These are phyloP conservation scores for Diospyros lotus DNA, from an alignment of 148 eudicot species.

Conservation along the genomic window DNA sequence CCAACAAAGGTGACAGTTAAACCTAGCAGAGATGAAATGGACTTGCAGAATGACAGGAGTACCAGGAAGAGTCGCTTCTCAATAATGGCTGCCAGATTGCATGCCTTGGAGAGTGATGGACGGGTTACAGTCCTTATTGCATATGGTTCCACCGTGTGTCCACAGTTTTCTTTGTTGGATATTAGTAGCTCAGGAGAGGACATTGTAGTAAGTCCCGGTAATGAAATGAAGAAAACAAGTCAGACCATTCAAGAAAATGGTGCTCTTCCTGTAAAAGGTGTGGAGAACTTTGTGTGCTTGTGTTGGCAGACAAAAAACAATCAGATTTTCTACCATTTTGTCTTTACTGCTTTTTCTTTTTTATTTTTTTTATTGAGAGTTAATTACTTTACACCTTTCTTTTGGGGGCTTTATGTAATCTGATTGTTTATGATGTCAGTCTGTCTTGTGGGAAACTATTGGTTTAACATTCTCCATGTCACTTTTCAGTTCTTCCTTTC, in stretches of 20 bases:
- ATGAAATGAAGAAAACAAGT: slow-evolving; percentile 10
- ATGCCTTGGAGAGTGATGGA: slow-evolving; percentile 14
- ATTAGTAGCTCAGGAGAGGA: slow-evolving; percentile 24
- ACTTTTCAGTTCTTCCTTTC: neutral
- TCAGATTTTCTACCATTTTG: neutral
- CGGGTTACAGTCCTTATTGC: slow-evolving; percentile 17
- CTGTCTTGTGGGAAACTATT: neutral
- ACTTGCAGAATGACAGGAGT: slow-evolving; percentile 16
- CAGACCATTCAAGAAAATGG: slow-evolving; percentile 18
- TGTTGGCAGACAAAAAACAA: slow-evolving; percentile 1
- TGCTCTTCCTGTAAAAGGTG: slow-evolving; percentile 17
- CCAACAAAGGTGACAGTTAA: slow-evolving; percentile 30
- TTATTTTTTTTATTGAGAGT: neutral
- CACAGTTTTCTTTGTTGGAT: slow-evolving; percentile 23
- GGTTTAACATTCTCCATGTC: neutral
- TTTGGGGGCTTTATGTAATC: neutral
- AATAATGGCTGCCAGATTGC: slow-evolving; percentile 32
- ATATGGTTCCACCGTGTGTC: slow-evolving; percentile 26
- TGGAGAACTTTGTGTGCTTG: neutral
- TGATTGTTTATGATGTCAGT: neutral
- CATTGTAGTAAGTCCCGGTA: slow-evolving; percentile 25
- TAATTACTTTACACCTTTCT: neutral
- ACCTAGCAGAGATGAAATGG: slow-evolving; percentile 12
- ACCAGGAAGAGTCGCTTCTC: slow-evolving; percentile 21
- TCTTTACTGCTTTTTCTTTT: neutral